Conservation (phyloP, 2,329 filamentous ascomycete species). For the Talaromyces sp. region DNA sequence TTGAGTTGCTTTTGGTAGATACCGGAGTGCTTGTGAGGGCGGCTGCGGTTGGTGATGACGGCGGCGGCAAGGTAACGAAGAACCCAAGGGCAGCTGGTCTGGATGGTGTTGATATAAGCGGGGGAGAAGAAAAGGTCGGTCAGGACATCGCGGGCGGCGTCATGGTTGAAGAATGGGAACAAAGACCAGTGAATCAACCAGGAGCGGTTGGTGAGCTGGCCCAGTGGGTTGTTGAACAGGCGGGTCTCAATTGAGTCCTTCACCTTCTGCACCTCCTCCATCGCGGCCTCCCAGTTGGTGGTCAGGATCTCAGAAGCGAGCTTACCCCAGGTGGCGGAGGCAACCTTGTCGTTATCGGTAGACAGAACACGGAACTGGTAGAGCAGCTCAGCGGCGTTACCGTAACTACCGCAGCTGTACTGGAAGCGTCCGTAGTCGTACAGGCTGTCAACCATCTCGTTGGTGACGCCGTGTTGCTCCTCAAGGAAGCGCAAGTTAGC, state of each 20-base stretch:
- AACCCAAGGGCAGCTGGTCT: slow-evolving; percentile 96
- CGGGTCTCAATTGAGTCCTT: slow-evolving; percentile 91
- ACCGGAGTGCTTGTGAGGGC: slow-evolving; percentile 74
- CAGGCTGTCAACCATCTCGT: slow-evolving; percentile 93
- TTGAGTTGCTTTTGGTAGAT: slow-evolving; percentile 98
- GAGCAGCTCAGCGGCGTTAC: slow-evolving; percentile 83
- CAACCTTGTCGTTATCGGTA: slow-evolving; percentile 97
- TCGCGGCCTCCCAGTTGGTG: slow-evolving; percentile 90
- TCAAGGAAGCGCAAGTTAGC: slow-evolving; percentile 98
- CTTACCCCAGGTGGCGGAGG: slow-evolving; percentile 96
- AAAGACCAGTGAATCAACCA: slow-evolving; percentile 98
- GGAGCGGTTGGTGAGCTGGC: slow-evolving; percentile 92
- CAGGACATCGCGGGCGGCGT: slow-evolving; percentile 83
- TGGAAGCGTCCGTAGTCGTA: slow-evolving; percentile 97
- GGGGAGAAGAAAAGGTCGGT: slow-evolving; percentile 97
- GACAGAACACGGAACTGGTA: slow-evolving; percentile 98
- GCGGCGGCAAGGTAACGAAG: slow-evolving; percentile 90
- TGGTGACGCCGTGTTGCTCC: slow-evolving; percentile 91
- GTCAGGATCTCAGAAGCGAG: slow-evolving; percentile 93
- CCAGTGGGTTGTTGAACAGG: slow-evolving; percentile 93
- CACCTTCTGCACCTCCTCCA: slow-evolving; percentile 88
- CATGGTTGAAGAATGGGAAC: slow-evolving; percentile 98
- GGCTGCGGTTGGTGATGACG: slow-evolving; percentile 89
- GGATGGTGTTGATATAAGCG: slow-evolving; percentile 98
- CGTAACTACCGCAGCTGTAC: slow-evolving; percentile 96